Percentiles rank a stretch among this genome's conserved stretches.
phyloP scores from a whole-genome alignment of 495 filamentous ascomycete species.

The Talaromyces borbonicus region DNA sequence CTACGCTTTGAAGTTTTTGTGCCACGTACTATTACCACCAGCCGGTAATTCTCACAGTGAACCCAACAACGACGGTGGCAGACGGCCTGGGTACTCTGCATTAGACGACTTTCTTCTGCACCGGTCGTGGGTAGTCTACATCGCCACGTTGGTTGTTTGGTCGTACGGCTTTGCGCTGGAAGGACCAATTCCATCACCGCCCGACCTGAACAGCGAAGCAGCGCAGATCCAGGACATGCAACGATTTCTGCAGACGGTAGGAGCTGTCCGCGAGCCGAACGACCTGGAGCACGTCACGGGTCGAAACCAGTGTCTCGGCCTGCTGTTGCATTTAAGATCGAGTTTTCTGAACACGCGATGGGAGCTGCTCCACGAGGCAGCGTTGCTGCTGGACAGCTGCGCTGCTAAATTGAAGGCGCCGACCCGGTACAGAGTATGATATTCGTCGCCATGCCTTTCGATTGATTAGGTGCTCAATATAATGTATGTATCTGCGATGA shows the following conservation, averaged over 20 bases:
- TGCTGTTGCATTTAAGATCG: conserved; percentile 73
- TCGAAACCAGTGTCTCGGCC: conserved; percentile 71
- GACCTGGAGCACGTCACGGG: conserved; percentile 67
- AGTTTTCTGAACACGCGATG: conserved; percentile 76
- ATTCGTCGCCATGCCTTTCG: neutral
- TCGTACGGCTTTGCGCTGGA: conserved; percentile 90
- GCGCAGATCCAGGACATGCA: conserved; percentile 73
- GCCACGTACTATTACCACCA: conserved; percentile 61
- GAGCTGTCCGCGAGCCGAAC: conserved; percentile 66
- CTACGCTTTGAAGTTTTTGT: conserved; percentile 83
- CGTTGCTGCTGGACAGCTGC: conserved; percentile 69
- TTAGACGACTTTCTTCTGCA: conserved; percentile 87
- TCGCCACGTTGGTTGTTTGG: conserved; percentile 87
- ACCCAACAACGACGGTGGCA: conserved; percentile 12
- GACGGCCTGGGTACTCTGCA: conserved; percentile 53
- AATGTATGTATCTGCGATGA: no score
- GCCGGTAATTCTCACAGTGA: conserved; percentile 22
- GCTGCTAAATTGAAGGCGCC: conserved; percentile 46
- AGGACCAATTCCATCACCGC: conserved; percentile 52
- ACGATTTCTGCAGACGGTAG: conserved; percentile 61
- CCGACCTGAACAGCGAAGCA: conserved; percentile 42
- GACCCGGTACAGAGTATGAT: neutral
- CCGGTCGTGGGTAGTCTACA: conserved; percentile 95
- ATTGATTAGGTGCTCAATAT: no score
- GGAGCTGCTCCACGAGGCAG: conserved; percentile 86